phyloP scores from a whole-genome alignment of 352 stramenopile species.

The Globisporangium splendens region DNA sequence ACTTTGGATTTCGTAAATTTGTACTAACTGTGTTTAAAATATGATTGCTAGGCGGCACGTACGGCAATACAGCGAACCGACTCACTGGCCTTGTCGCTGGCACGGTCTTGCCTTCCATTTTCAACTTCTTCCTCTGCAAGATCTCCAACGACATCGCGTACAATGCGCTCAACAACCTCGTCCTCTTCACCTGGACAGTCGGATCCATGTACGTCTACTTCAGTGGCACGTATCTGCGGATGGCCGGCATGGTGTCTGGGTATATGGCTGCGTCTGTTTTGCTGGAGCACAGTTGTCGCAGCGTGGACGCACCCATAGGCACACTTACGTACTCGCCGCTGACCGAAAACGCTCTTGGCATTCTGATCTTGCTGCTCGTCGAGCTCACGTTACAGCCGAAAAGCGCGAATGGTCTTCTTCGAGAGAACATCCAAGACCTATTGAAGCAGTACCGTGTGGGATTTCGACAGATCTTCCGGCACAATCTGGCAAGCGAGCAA shows the following conservation, averaged over 20 bases:
- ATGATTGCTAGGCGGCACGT: conserved; percentile 40
- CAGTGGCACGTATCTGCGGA: conserved; percentile 45
- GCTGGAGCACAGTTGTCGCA: conserved; percentile 44
- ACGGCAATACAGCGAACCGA: conserved; percentile 64
- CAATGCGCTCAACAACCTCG: conserved; percentile 56
- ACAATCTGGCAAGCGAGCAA: conserved; percentile 42
- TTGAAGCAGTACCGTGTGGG: conserved; percentile 36
- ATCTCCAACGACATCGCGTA: conserved; percentile 32
- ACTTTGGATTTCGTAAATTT: background rate
- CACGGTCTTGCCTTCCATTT: conserved; percentile 65
- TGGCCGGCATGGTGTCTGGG: conserved; percentile 61
- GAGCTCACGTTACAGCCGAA: conserved; percentile 44
- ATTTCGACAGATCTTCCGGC: conserved; percentile 45
- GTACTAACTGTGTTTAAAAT: background rate
- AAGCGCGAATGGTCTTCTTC: conserved; percentile 47
- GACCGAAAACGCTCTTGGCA: conserved; percentile 61
- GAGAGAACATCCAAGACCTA: conserved; percentile 50
- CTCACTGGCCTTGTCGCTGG: conserved; percentile 63
- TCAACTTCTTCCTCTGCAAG: conserved; percentile 75
- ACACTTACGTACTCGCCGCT: conserved; percentile 54
- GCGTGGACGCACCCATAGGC: conserved; percentile 8
- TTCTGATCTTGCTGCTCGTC: conserved; percentile 61
- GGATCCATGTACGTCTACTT: conserved; percentile 75
- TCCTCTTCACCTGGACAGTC: conserved; percentile 59
- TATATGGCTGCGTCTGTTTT: conserved; percentile 64